Evolutionary conservation across 352 stramenopile genomes (phyloP).

Genomic region (Pythium plurisporium): DNA sequence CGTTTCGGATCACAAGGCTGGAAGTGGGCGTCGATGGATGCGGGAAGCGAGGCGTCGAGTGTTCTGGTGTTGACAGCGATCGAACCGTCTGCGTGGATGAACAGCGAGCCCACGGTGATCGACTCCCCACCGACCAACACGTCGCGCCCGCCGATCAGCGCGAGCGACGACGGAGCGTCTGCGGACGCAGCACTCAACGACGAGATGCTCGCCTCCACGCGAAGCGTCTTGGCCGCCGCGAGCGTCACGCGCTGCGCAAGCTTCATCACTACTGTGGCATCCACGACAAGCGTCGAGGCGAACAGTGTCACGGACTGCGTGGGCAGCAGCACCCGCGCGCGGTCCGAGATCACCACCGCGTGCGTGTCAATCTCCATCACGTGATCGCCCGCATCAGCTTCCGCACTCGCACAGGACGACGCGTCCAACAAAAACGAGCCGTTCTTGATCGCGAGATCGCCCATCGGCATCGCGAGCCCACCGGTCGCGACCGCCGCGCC

Average conservation of each 20-base stretch:
- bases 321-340: conserved; percentile 39
- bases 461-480: background rate
- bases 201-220: conserved; percentile 28
- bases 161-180: conserved; percentile 18
- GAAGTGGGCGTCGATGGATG: conserved; percentile 38
- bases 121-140: conserved; percentile 40
- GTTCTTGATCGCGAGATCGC: conserved; percentile 45
- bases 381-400: background rate
- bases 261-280: conserved; percentile 37
- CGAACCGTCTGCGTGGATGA: conserved; percentile 42
- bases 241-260: conserved; percentile 45
- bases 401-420: background rate
- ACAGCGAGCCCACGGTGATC: conserved; percentile 45
- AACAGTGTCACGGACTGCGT: conserved; percentile 29
- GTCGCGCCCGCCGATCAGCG: conserved; percentile 46
- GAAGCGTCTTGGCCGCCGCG: conserved; percentile 36
- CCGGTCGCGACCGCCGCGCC: conserved; percentile 41
- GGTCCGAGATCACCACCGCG: conserved; percentile 38
- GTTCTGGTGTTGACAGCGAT: conserved; percentile 34
- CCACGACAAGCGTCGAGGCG: conserved; percentile 45
- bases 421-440: conserved; percentile 46
- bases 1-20: conserved; percentile 29
- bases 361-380: conserved; percentile 21
- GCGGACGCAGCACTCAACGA: background rate
- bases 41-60: background rate